Percentiles rank a stretch among this genome's conserved stretches.
These are phyloP conservation scores for Pestalotiopsis fici DNA, from an alignment of 2,329 filamentous ascomycete genomes.

Conservation along the genomic window DNA sequence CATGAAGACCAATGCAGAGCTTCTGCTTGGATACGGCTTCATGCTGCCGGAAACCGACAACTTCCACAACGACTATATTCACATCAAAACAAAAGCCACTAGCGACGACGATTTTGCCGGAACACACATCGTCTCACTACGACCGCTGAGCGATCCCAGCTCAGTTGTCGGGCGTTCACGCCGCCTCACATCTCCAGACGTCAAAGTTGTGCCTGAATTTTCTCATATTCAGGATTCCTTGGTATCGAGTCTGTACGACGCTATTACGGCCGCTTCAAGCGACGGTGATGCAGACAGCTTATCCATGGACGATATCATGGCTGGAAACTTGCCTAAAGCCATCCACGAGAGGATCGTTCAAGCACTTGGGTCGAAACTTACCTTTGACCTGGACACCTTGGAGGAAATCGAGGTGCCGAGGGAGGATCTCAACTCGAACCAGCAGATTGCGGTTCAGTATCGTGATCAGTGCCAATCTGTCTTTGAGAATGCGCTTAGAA, in stretches of 20 bases:
- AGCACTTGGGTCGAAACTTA: conserved; percentile 37
- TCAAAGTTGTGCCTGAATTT: conserved; percentile 40
- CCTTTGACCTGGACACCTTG: conserved; percentile 44
- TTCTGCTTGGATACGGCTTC: conserved; percentile 66
- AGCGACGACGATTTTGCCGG: conserved; percentile 25
- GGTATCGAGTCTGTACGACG: conserved; percentile 49
- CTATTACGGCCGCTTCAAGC: conserved; percentile 21
- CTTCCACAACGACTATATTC: conserved; percentile 62
- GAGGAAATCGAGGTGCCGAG: conserved; percentile 43
- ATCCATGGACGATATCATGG: conserved; percentile 40
- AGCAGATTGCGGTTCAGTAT: conserved; percentile 51
- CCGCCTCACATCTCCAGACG: conserved; percentile 32
- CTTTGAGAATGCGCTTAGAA: conserved; percentile 41
- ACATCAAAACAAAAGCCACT: conserved; percentile 49
- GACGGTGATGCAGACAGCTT: conserved; percentile 18
- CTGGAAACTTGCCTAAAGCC: conserved; percentile 42
- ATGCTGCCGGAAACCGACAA: conserved; percentile 46
- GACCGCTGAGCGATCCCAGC: conserved; percentile 46
- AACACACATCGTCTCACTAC: conserved; percentile 49
- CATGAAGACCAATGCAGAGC: conserved; percentile 71
- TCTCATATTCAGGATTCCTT: conserved; percentile 54
- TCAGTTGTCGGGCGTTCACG: conserved; percentile 47
- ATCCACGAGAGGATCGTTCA: conserved; percentile 36
- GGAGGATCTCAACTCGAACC: conserved; percentile 40
- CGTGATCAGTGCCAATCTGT: conserved; percentile 49